These are phyloP conservation scores for Aspergillus candidus DNA, from an alignment of 2,329 filamentous ascomycete genomes.

Conservation along the genomic window DNA sequence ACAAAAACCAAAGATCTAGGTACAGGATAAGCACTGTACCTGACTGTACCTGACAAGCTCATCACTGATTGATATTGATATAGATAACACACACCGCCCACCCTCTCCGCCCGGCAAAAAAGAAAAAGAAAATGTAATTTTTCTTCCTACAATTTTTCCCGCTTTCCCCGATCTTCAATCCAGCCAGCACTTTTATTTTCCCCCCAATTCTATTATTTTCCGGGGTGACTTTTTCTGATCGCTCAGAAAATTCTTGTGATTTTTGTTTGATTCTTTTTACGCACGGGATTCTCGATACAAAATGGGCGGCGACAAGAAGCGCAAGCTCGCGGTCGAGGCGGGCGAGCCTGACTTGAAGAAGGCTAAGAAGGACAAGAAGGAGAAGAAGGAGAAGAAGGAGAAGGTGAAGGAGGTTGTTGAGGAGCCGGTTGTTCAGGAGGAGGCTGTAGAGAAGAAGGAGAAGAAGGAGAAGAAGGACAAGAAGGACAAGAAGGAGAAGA, in stretches of 20 bases:
- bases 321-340: slow-evolving; percentile 29
- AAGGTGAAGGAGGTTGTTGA: slow-evolving; percentile 11
- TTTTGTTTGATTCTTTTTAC: not conserved
- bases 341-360: slow-evolving; percentile 28
- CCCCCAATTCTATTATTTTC: not conserved
- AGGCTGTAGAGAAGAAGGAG: slow-evolving; percentile 15
- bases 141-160: slow-evolving; percentile 7
- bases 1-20: not conserved
- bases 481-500: slow-evolving; percentile 22
- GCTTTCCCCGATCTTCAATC: slow-evolving; percentile 2
- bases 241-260: no score
- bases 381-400: slow-evolving; percentile 17
- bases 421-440: slow-evolving; percentile 7
- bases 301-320: slow-evolving; percentile 37
- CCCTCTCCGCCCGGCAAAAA: slow-evolving; percentile 21
- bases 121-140: slow-evolving; percentile 24
- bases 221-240: no score
- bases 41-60: no score
- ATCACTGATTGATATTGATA: no score
- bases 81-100: slow-evolving; percentile 19
- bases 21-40: not conserved
- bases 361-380: slow-evolving; percentile 23
- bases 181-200: not conserved
- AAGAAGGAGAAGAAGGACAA: slow-evolving; percentile 20
- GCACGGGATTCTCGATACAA: no score